phyloP scores from a whole-genome alignment of 2,329 filamentous ascomycete species.

The Clarireedia hainanense region DNA sequence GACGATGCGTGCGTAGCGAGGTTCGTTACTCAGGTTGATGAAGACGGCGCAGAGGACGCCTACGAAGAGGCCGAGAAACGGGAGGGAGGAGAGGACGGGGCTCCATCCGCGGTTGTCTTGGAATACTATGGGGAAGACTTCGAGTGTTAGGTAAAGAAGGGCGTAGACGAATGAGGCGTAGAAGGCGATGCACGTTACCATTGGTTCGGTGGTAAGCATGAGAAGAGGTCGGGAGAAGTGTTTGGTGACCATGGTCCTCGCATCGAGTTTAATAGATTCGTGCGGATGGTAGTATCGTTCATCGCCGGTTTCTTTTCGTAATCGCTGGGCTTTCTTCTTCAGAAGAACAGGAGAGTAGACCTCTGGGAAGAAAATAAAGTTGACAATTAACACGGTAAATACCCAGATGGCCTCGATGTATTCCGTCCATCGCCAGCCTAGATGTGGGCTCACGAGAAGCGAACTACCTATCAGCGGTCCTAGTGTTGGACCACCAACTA shows the following conservation, averaged over 20 bases:
- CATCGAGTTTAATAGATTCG: conserved; percentile 21
- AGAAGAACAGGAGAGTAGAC: conserved; percentile 41
- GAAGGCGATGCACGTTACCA: conserved; percentile 56
- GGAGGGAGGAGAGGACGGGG: conserved; percentile 49
- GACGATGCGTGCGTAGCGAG: conserved; percentile 20
- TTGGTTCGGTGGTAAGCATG: conserved; percentile 50
- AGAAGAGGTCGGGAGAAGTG: conserved; percentile 29
- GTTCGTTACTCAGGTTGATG: conserved; percentile 34
- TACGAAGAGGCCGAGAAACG: conserved; percentile 44
- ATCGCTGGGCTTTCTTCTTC: conserved; percentile 23
- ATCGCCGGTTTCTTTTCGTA: conserved; percentile 30
- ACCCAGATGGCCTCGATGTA: conserved; percentile 36
- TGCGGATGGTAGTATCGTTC: conserved; percentile 20
- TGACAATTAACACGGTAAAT: conserved; percentile 34
- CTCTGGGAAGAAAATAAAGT: conserved; percentile 36
- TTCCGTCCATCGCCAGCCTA: conserved; percentile 32
- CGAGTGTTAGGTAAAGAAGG: conserved; percentile 55
- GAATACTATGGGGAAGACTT: conserved; percentile 58
- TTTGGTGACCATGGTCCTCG: conserved; percentile 25
- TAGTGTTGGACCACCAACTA: conserved; percentile 9
- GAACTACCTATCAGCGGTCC: conserved; percentile 32
- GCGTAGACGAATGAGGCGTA: conserved; percentile 68
- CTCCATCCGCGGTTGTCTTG: conserved; percentile 51
- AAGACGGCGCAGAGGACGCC: conserved; percentile 42
- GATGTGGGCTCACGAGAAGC: conserved; percentile 29